Evolutionary conservation across 2,329 filamentous ascomycete genomes (phyloP).

Genomic region (Neofusicoccum umdonicola): DNA sequence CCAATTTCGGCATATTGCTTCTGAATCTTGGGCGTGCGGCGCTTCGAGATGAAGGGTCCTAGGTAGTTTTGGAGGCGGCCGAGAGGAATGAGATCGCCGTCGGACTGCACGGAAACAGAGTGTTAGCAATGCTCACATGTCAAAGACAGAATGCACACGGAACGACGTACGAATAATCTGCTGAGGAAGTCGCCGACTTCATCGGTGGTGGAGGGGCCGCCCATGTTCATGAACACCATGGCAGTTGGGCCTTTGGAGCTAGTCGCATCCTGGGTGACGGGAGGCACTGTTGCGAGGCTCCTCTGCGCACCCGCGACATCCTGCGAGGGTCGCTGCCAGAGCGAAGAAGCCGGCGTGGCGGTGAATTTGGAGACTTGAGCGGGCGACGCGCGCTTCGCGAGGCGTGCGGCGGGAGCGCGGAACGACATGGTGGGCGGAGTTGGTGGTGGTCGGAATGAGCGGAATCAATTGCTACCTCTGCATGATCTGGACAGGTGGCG

Average conservation of each 20-base stretch:
- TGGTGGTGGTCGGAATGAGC: slow-evolving; percentile 20
- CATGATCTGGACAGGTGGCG: neutral
- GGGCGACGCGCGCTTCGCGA: slow-evolving; percentile 32
- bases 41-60: slow-evolving; percentile 78
- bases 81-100: slow-evolving; percentile 92
- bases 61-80: slow-evolving; percentile 88
- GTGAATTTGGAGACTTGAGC: slow-evolving; percentile 28
- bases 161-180: slow-evolving; percentile 79
- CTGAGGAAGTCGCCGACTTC: slow-evolving; percentile 90
- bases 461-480: slow-evolving; percentile 13
- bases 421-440: slow-evolving; percentile 36
- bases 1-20: slow-evolving; percentile 95
- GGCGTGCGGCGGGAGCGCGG: slow-evolving; percentile 32
- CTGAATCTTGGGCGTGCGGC: slow-evolving; percentile 92
- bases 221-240: slow-evolving; percentile 99
- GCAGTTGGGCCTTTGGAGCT: slow-evolving; percentile 80
- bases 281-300: slow-evolving; percentile 51
- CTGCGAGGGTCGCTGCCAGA: slow-evolving; percentile 27
- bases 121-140: neutral
- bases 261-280: slow-evolving; percentile 74
- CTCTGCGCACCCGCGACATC: neutral
- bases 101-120: slow-evolving; percentile 57
- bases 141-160: neutral
- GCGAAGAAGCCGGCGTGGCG: slow-evolving; percentile 31
- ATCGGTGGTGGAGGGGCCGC: slow-evolving; percentile 80